Evolutionary conservation across 345 rosid species (phyloP).

Genomic region (Noccaea caerulescens): DNA sequence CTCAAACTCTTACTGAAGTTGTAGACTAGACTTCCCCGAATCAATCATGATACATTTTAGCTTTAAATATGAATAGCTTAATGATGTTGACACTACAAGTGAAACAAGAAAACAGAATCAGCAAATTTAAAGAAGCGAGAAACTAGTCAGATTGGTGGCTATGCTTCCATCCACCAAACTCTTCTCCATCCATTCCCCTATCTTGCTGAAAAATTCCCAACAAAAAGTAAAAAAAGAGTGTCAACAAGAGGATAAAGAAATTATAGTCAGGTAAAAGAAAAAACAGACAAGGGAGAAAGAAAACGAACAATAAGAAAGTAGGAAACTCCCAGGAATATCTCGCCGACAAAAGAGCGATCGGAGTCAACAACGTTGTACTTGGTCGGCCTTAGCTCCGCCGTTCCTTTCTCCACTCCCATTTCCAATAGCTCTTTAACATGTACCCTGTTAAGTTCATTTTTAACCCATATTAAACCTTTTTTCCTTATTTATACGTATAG

Average conservation of each 20-base stretch:
- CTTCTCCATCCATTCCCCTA: constrained; percentile 41
- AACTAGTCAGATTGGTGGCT: constrained; percentile 46
- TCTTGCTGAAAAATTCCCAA: constrained; percentile 44
- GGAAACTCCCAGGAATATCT: constrained; percentile 68
- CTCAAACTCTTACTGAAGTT: background rate
- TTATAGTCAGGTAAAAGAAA: background rate
- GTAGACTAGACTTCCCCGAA: constrained; percentile 1
- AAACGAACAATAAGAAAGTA: constrained; percentile 43
- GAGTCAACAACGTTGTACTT: constrained; percentile 59
- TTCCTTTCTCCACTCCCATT: constrained; percentile 78
- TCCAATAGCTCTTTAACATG: constrained; percentile 73
- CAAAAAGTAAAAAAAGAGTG: background rate
- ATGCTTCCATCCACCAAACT: constrained; percentile 82
- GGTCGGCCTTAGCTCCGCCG: constrained; percentile 57
- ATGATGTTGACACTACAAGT: constrained; percentile 29
- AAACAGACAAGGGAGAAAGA: background rate
- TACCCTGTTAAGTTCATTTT: constrained; percentile 50
- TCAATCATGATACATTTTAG: constrained; percentile 2
- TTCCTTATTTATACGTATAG: background rate
- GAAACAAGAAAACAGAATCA: constrained; percentile 6
- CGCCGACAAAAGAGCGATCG: constrained; percentile 61
- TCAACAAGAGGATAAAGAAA: background rate
- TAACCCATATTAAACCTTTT: background rate
- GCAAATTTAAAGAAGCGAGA: background rate
- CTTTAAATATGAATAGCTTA: constrained; percentile 16